Evolutionary conservation across 768 basidiomycete genomes (phyloP), one percentile per base, ranked within the genome.

Genomic region (Calocybe gangraenosa): DNA sequence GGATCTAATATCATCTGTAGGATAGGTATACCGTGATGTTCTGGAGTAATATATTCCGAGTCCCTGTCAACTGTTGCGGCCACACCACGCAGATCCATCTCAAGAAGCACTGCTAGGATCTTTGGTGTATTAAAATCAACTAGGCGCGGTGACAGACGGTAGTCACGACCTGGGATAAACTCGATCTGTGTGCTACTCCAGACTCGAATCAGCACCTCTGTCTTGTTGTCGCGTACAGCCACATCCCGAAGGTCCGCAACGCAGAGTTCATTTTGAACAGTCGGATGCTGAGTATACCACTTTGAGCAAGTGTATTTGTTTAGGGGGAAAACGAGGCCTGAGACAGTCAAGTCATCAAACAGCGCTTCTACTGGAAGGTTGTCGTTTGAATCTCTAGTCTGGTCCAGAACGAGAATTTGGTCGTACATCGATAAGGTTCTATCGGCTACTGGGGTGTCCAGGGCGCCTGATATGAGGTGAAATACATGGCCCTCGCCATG

Each of bases 61-160:
- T 61, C 54, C 11, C 41, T 37, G 33, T 48, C 22, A n/a, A 10
- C 51, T 31, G 19, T 45, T 43, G 5, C 25, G 6, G 49, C 47
- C 13, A 40, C 53, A 14, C 66, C 67, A n/a, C 55, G 60, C 15
- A 76, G 55, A 48, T 78, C 75, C 23, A 68, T 55, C 54, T 75
- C 73, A 21, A 78, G 65, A 7, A 78, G 59, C 11, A 69, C 67
- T 3, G 70, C 65, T 19, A 77, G 56, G 37, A 69, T 47, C 51
- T 76, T 75, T 7, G 65, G 67, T n/a, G 70, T 68, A 42, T 76
- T 78, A 53, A 76, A 77, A 49, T 78, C 75, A 13, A 77, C 68
- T n/a, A 75, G 58, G 19, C 75, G 73, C 3, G 71, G 68, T 0
- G 74, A 75, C 9, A 77, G 65, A 3, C 75, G 69, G 47, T 73